Base-by-base conservation (phyloP, 2,329 filamentous ascomycete genomes). In the Parastagonospora nodorum region DNA sequence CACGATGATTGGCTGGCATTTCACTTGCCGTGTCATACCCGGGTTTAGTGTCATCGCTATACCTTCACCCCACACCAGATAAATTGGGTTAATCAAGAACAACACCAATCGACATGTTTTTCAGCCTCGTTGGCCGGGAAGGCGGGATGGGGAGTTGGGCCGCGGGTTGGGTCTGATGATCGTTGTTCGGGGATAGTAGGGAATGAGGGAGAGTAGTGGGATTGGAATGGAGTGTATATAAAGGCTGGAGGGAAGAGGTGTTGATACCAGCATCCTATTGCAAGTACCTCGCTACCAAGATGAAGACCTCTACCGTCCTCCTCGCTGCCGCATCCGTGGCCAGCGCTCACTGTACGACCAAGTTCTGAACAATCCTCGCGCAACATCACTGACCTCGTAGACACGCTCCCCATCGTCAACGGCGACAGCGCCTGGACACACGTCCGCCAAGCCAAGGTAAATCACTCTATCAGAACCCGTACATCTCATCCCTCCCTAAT, bases 371-470 rank as follows among this genome's bases (percentile, higher is more conserved):
- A n/a, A n/a, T n/a, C n/a, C n/a, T n/a, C n/a, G n/a, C n/a, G n/a
- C n/a, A 12, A 3, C 9, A 16, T 8, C 1, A 16, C 35, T 37
- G 14, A 37, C 8, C 8, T 16, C 4, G 9, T 9, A 37, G 35
- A 37, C 14, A 37, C 35, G 15, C 35, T 37, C 14, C 35, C 35
- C 19, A 37, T 66, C 43, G 41, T 65, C 10, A 52, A 58, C 15
- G 61, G 58, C 16, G 40, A 43, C 11, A 24, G 56, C 14, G 58
- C 65, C 49, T 81, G 79, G 79, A 73, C 76, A 40, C 73, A 75
- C 38, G 75, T 81, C 40, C 73, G 78, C 19, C 76, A 77, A 58
- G 80, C 79, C 9, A 73, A 76, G 42, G 35, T n/a, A 37, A 16
- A n/a, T 37, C 8, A 16, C 14, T 37, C 14, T 16, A 16, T 19